These are phyloP conservation scores for Rhodotorula sp. DNA, from an alignment of 1,284 basidiomycete genomes.

Conservation along the genomic window DNA sequence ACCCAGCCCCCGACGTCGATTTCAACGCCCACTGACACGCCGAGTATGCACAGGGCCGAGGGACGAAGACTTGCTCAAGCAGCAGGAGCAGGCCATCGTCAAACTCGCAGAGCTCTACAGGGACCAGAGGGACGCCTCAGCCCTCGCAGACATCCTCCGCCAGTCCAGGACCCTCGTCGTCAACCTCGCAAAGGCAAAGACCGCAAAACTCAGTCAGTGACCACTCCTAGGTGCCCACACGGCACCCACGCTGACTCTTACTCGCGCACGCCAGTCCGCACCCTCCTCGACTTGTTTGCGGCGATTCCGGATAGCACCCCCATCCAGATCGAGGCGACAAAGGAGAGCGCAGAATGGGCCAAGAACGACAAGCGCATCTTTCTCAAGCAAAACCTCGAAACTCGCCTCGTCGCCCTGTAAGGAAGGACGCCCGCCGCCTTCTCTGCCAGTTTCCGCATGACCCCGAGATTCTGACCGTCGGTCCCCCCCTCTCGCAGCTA, in stretches of 20 bases:
- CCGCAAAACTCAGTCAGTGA: slow-evolving; percentile 87
- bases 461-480: no score
- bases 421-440: slow-evolving; percentile 44
- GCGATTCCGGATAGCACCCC: slow-evolving; percentile 64
- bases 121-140: slow-evolving; percentile 78
- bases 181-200: slow-evolving; percentile 87
- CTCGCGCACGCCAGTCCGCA: slow-evolving; percentile 64
- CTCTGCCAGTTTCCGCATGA: not conserved
- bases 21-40: not conserved
- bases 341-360: slow-evolving; percentile 92
- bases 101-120: slow-evolving; percentile 85
- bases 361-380: slow-evolving; percentile 90
- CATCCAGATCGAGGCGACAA: slow-evolving; percentile 80
- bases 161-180: slow-evolving; percentile 63
- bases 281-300: slow-evolving; percentile 84
- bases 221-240: not conserved
- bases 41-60: slow-evolving; percentile 41
- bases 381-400: slow-evolving; percentile 90
- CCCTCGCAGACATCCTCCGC: slow-evolving; percentile 81
- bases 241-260: slow-evolving; percentile 11
- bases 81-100: slow-evolving; percentile 82
- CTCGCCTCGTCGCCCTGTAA: slow-evolving; percentile 77
- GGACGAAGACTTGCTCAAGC: slow-evolving; percentile 63
- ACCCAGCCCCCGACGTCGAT: not conserved
- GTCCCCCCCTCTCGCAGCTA: slow-evolving; percentile 55